These are phyloP conservation scores for Avicennia marina DNA, from an alignment of 257 asterid genomes.

Conservation along the genomic window DNA sequence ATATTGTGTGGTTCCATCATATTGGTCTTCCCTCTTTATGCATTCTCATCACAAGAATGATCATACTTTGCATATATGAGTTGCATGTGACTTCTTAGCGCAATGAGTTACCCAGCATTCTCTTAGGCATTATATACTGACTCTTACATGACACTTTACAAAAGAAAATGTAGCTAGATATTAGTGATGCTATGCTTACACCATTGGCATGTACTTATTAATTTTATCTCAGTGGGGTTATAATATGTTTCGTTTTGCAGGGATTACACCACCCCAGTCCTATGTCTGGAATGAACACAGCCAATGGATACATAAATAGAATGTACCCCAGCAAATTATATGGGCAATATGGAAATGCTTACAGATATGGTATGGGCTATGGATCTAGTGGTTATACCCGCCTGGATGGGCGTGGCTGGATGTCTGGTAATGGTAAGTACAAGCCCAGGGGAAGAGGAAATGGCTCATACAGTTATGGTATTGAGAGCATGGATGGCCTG, in stretches of 20 bases:
- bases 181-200: too few species aligned
- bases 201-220: neutral
- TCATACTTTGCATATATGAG: too few species aligned
- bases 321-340: conserved; percentile 50
- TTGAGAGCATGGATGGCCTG: conserved; percentile 51
- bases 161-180: too few species aligned
- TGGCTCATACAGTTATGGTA: conserved; percentile 34
- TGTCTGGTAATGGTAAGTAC: conserved; percentile 46
- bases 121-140: too few species aligned
- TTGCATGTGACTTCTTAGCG: too few species aligned
- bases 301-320: conserved; percentile 46
- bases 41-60: too few species aligned
- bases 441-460: conserved; percentile 62
- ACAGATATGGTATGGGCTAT: conserved; percentile 46
- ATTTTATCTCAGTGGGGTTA: neutral
- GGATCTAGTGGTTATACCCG: conserved; percentile 46
- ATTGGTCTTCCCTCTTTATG: too few species aligned
- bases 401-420: conserved; percentile 46
- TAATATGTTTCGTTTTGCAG: conserved; percentile 14
- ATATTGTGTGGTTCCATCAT: too few species aligned
- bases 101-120: too few species aligned
- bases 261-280: conserved; percentile 47
- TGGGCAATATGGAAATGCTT: conserved; percentile 51
- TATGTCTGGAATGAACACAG: conserved; percentile 34
- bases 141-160: too few species aligned